Base-by-base conservation (phyloP, 768 basidiomycete genomes). In the Rhizopogon rudus region DNA sequence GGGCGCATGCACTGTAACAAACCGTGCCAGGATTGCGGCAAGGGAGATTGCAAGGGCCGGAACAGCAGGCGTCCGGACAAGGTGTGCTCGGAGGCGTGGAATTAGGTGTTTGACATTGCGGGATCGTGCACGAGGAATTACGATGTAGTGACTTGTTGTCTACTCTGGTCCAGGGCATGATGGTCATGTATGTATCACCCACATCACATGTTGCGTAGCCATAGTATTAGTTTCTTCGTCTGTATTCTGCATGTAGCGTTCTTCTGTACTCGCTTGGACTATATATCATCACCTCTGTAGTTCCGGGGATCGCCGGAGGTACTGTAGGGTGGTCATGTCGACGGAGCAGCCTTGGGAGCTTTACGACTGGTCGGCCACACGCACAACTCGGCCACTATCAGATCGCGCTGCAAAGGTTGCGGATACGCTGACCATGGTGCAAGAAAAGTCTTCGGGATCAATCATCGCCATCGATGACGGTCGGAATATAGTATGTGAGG, bases 401-500 rank as follows among this genome's bases (percentile, higher is more conserved):
- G 20, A 48, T 35, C 20, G 13, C 2, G 45, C n/a, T 16, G 22
- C 13, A 48, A 20, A 17, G 13, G 20, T 8, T 20, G 17, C 35
- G 8, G 14, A 16, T 14, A 14, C 4, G 22, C 48, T 16, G 20
- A 25, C 37, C 35, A 25, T 1, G 4, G 2, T 14, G 46, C 8
- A 22, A 22, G 20, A 14, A 48, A 49, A 5, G 17, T 48, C 20
- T 4, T 20, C 13, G 31, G 20, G 20, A 35, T 65, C 42, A 69
- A 31, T 63, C 66, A 44, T 69, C 71, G 53, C 84, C 87, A 42
- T 86, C 82, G 44, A 87, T 77, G 40, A 89, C 81, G 1, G 86
- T 88, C 42, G 92, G 92, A 51, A 94, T 84, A 64, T 93, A 94
- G 65, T 89, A 93, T 2, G 92, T 94, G 58, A 94, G 74, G 41